These are phyloP conservation scores for Ogataea polymorpha DNA, from an alignment of 805 yeast species.

Conservation along the genomic window DNA sequence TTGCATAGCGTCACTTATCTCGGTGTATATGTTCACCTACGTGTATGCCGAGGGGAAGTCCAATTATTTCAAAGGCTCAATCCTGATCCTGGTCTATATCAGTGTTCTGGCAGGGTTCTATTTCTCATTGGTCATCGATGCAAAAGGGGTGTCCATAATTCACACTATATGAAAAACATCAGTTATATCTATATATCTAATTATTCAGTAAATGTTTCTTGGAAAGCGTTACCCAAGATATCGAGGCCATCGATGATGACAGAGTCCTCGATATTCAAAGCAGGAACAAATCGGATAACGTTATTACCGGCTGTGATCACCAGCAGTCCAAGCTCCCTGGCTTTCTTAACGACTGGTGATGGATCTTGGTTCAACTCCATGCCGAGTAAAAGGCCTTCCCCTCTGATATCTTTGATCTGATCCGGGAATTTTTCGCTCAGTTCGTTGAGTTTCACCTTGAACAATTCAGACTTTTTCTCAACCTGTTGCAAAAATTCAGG, in stretches of 20 bases:
- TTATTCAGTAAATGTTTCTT: slow-evolving; percentile 25
- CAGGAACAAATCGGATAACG: slow-evolving; percentile 88
- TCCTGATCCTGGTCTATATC: slow-evolving; percentile 72
- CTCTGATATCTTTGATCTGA: slow-evolving; percentile 68
- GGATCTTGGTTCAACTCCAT: slow-evolving; percentile 72
- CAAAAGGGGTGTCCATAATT: slow-evolving; percentile 14
- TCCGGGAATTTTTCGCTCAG: slow-evolving; percentile 57
- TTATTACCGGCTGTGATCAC: slow-evolving; percentile 91
- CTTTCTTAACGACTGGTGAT: slow-evolving; percentile 55
- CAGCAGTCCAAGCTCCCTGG: slow-evolving; percentile 77
- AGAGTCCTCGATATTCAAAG: slow-evolving; percentile 75
- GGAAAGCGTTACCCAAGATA: slow-evolving; percentile 59
- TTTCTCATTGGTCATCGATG: slow-evolving; percentile 46
- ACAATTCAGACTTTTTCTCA: slow-evolving; percentile 52
- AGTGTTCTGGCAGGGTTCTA: slow-evolving; percentile 81
- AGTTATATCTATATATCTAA: neutral
- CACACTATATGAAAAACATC: neutral
- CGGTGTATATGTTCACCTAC: slow-evolving; percentile 87
- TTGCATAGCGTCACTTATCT: slow-evolving; percentile 74
- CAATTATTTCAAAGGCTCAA: slow-evolving; percentile 93
- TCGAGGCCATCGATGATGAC: slow-evolving; percentile 68
- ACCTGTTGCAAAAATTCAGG: slow-evolving; percentile 61
- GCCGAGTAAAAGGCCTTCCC: slow-evolving; percentile 86
- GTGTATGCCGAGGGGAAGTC: slow-evolving; percentile 96
- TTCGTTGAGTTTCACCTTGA: slow-evolving; percentile 47